These are phyloP conservation scores for Entomortierella lignicola DNA, from an alignment of 192 early-diverging fungal species.

Conservation along the genomic window DNA sequence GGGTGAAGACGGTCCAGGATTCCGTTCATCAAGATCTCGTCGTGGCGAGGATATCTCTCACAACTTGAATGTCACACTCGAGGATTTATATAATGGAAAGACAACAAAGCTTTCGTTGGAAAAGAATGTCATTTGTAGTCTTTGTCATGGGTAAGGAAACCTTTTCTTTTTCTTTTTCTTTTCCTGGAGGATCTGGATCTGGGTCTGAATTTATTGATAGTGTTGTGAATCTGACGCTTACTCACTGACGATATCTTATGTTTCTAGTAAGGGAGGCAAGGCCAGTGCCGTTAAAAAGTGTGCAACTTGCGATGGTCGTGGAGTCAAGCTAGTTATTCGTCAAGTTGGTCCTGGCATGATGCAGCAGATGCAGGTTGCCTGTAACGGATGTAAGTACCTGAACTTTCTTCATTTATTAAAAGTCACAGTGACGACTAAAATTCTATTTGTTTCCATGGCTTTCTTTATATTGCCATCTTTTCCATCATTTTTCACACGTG, in stretches of 20 bases:
- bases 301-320: slow-evolving; percentile 80
- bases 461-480: too few relatives aligned
- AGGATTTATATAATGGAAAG: slow-evolving; percentile 95
- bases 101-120: slow-evolving; percentile 83
- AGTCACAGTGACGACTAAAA: too few relatives aligned
- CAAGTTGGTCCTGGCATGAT: slow-evolving; percentile 93
- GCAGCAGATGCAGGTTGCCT: slow-evolving; percentile 89
- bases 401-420: background rate
- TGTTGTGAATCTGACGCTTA: too few relatives aligned
- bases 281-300: slow-evolving; percentile 78
- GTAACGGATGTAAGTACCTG: slow-evolving; percentile 71
- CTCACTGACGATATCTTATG: background rate
- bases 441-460: too few relatives aligned
- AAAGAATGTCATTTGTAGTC: slow-evolving; percentile 78
- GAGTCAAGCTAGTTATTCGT: slow-evolving; percentile 80
- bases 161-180: background rate
- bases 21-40: slow-evolving; percentile 46
- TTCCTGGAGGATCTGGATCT: too few relatives aligned
- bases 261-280: slow-evolving; percentile 87
- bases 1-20: slow-evolving; percentile 23
- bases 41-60: slow-evolving; percentile 71
- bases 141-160: slow-evolving; percentile 68
- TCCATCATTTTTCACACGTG: background rate
- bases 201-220: too few relatives aligned
- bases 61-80: slow-evolving; percentile 86